Base-by-base conservation (phyloP, 192 early-diverging fungal genomes). In the Dispira parvispora region DNA sequence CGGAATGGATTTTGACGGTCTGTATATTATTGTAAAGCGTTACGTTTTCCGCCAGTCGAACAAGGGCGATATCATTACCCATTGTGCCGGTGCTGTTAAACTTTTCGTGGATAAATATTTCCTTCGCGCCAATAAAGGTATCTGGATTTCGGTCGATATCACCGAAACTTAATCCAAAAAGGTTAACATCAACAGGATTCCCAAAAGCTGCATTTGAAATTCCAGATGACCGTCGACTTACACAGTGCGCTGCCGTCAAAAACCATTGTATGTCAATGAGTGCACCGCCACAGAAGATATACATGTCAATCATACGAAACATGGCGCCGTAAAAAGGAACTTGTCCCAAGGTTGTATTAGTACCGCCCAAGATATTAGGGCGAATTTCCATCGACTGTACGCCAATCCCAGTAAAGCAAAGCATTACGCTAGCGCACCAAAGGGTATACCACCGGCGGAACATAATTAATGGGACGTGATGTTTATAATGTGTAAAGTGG, bases 241-340 rank as follows among this genome's bases (percentile, higher is more conserved):
- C 69, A 50, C 77, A 78, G 63, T 78, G 77, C 0, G 77, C 77
- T 10, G 77, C 77, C 0, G 77, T 78, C n/a, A 78, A 53, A 23
- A 78, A 64, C 66, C 67, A 72, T 26, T 68, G 45, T 23, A 64
- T 57, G 20, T 64, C 65, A 27, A 78, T 67, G 49, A 78, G 69
- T 3, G 69, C 70, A 11, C 77, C 74, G 45, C 77, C 77, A 23
- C 77, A 78, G 64, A 62, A 72, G 12, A 43, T 18, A 0, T 72
- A 62, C 45, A 64, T 64, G 20, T 71, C 67, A 2, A 61, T 65
- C 0, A 49, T 46, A 45, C 68, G 70, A 53, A 71, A 67, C 49
- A 78, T 21, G 52, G 71, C 74, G 12, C 70, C 71, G 13, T 72
- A 65, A 27, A 78, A 74, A n/a, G n/a, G n/a, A n/a, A n/a, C n/a